A percentile compares a stretch with the other conserved stretches of the same genome.
These are phyloP conservation scores for Lactarius sanguifluus DNA, from an alignment of 768 basidiomycete genomes.

Conservation along the genomic window DNA sequence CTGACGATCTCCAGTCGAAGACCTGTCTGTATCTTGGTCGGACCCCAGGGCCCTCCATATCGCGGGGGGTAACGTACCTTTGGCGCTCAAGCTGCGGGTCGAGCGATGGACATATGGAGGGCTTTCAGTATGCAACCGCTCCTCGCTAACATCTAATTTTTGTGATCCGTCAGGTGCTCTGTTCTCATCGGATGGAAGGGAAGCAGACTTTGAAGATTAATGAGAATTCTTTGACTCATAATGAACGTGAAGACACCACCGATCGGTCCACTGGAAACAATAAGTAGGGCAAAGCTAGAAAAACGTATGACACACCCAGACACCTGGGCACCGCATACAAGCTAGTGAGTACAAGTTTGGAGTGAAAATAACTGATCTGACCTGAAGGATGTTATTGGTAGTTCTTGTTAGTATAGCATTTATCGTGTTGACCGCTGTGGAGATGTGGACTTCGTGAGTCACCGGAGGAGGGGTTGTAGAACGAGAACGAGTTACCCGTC, in stretches of 20 bases:
- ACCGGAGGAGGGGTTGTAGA: background rate
- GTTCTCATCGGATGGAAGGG: background rate
- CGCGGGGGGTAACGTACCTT: background rate
- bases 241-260: slow-evolving; percentile 38
- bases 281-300: slow-evolving; percentile 3
- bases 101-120: background rate
- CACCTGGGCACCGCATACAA: slow-evolving; percentile 12
- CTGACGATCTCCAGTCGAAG: background rate
- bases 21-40: background rate
- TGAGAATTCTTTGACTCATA: slow-evolving; percentile 39
- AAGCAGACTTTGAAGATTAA: slow-evolving; percentile 36
- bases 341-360: background rate
- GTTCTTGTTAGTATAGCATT: slow-evolving; percentile 33
- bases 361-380: background rate
- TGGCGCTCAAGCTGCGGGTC: background rate
- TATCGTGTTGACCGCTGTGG: slow-evolving; percentile 31
- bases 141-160: background rate
- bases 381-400: slow-evolving; percentile 29
- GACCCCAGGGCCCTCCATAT: background rate
- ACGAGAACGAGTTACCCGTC: slow-evolving; percentile 42
- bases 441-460: background rate
- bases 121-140: background rate
- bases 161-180: background rate
- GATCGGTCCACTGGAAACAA: slow-evolving; percentile 12
- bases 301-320: slow-evolving; percentile 6